A percentile compares a stretch with the other conserved stretches of the same genome.
Evolutionary conservation across 805 yeast species (phyloP).

Genomic region (Teunomyces barrocoloradensis): DNA sequence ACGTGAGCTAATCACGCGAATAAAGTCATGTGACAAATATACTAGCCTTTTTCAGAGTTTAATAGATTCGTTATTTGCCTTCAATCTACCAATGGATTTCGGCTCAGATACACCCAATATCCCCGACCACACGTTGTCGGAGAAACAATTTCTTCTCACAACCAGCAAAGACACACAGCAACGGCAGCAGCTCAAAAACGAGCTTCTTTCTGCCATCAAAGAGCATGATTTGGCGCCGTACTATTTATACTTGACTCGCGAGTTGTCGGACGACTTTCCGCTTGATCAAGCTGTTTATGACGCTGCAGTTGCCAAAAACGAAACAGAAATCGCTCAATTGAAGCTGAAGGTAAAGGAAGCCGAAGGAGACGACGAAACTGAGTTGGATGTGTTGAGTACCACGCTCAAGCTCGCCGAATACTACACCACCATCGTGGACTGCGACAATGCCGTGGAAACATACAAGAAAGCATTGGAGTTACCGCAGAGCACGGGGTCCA

Average conservation of each 20-base stretch:
- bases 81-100: constrained; percentile 18
- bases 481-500: constrained; percentile 84
- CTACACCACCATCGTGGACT: constrained; percentile 83
- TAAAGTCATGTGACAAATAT: neutral
- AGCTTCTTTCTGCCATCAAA: constrained; percentile 53
- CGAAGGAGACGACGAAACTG: constrained; percentile 78
- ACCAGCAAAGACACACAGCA: constrained; percentile 33
- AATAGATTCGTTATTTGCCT: neutral
- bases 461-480: constrained; percentile 71
- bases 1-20: neutral
- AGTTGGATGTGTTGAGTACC: constrained; percentile 71
- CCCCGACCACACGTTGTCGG: constrained; percentile 84
- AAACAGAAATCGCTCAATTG: constrained; percentile 50
- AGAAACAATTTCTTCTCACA: constrained; percentile 65
- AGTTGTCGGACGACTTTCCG: constrained; percentile 36
- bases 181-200: constrained; percentile 39
- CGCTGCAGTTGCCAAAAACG: constrained; percentile 51
- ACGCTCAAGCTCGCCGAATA: constrained; percentile 84
- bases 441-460: constrained; percentile 61
- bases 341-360: constrained; percentile 53
- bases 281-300: constrained; percentile 64
- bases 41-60: no score
- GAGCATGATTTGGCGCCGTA: constrained; percentile 76
- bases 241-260: constrained; percentile 55
- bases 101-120: constrained; percentile 55